Evolutionary conservation across 768 basidiomycete genomes (phyloP), one percentile per base, ranked within the genome.

Genomic region (Boletales sp.): DNA sequence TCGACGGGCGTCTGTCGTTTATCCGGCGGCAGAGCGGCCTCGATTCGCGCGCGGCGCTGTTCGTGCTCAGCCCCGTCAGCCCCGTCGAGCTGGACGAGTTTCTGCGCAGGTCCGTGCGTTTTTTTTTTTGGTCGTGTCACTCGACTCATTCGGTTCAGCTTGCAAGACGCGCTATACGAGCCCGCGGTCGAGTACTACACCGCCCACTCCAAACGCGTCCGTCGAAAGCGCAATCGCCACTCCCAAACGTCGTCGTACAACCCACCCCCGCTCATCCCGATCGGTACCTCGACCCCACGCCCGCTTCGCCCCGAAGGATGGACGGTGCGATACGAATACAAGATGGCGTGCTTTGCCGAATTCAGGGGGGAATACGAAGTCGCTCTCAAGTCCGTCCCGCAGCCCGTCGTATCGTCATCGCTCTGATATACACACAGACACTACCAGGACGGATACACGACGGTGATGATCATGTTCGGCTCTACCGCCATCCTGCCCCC

Each of bases 291-390:
- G 4, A 55, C 19, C 21, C 67, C 78, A 1, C 81, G 84, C 15
- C 83, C 87, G 1, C 71, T 96, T 5, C 75, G 88, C 28, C 80
- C 86, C 1, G 86, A 91, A 67, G 94, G 94, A 0, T 99, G 94
- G 95, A 91, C 89, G 0, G 93, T 95, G 17, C 76, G 96, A 30
- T 97, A 97, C 62, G 94, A 97, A 64, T 98, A 93, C 75, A 99
- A 98, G 71, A 89, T 94, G 80, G 96, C 88, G 0, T 87, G 88
- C 58, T 98, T 97, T 67, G 93, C 95, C 0, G 95, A 99, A 68
- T 93, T 97, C 62, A 73, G 94, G 50, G 84, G 90, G 12, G 95
- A 98, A 66, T 82, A 90, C 51, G 94, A 97, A 60, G 86, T 93
- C 9, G 92, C 94, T 1, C 73, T 95, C 52, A 94, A 93, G 93